These are phyloP conservation scores for Mycena chlorophos DNA, from an alignment of 768 basidiomycete genomes.

Conservation along the genomic window DNA sequence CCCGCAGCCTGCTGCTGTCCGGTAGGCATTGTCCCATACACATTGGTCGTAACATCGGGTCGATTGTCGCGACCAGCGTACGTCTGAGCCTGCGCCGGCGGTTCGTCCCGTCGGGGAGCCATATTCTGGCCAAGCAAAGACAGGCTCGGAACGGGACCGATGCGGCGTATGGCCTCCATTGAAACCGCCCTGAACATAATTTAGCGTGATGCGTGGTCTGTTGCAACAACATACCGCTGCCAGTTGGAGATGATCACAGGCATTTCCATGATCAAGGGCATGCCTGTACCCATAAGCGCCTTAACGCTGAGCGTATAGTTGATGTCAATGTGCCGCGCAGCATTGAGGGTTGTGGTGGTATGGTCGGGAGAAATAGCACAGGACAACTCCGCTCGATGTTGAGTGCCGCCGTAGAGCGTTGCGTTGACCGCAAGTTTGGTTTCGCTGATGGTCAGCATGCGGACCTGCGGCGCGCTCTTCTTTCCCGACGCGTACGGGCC, in stretches of 20 bases:
- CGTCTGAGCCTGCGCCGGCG: slow-evolving; percentile 17
- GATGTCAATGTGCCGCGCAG: slow-evolving; percentile 84
- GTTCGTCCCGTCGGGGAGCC: slow-evolving; percentile 12
- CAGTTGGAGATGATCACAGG: slow-evolving; percentile 85
- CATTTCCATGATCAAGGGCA: slow-evolving; percentile 67
- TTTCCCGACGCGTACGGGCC: slow-evolving; percentile 56
- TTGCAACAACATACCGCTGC: slow-evolving; percentile 79
- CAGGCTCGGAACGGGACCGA: slow-evolving; percentile 47
- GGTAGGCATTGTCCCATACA: slow-evolving; percentile 20
- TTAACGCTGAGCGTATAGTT: slow-evolving; percentile 76
- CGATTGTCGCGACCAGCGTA: slow-evolving; percentile 21
- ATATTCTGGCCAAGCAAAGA: slow-evolving; percentile 37
- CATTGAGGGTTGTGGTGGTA: slow-evolving; percentile 77
- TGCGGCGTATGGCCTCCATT: slow-evolving; percentile 65
- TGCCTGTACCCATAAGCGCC: slow-evolving; percentile 71
- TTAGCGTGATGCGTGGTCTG: slow-evolving; percentile 2
- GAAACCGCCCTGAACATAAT: slow-evolving; percentile 60
- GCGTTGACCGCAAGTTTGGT: slow-evolving; percentile 71
- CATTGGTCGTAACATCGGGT: slow-evolving; percentile 14
- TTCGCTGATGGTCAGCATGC: slow-evolving; percentile 58
- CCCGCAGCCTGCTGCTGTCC: neutral
- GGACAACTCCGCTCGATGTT: slow-evolving; percentile 70
- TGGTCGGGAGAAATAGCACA: slow-evolving; percentile 72
- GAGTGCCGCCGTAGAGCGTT: slow-evolving; percentile 71
- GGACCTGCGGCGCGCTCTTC: slow-evolving; percentile 59